Conservation (phyloP, 148 eudicot species). For the Chenopodium suecicum region DNA sequence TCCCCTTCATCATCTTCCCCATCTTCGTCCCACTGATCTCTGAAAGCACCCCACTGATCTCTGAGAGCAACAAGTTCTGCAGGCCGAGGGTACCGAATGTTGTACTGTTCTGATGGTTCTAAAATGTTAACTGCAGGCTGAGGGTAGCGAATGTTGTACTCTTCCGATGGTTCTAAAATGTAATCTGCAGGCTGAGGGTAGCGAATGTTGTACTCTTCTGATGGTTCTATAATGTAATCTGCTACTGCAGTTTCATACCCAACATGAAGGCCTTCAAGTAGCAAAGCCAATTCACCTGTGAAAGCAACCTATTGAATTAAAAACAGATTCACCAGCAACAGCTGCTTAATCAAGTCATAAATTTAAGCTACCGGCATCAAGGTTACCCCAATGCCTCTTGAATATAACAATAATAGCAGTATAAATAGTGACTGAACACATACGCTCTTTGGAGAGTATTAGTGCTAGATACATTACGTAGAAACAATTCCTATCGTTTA, state of each 20-base stretch:
- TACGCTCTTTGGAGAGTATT: no score
- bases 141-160: conserved; percentile 64
- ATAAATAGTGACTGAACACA: not conserved
- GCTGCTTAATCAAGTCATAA: not conserved
- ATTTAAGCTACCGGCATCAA: not conserved
- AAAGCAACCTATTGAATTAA: conserved; percentile 16
- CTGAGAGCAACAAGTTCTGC: conserved; percentile 38
- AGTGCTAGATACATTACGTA: not conserved
- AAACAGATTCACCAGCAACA: not conserved
- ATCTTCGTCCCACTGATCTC: conserved; percentile 57
- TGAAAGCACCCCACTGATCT: conserved; percentile 64
- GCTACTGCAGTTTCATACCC: conserved; percentile 79
- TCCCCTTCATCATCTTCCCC: conserved; percentile 47
- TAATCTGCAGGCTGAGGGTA: not conserved
- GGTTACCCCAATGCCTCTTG: not conserved
- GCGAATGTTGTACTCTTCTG: conserved; percentile 39
- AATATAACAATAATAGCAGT: no score
- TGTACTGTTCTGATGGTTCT: conserved; percentile 56
- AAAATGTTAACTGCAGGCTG: conserved; percentile 56
- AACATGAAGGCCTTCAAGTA: conserved; percentile 78
- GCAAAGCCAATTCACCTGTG: conserved; percentile 76
- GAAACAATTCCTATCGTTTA: not conserved
- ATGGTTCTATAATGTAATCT: conserved; percentile 70
- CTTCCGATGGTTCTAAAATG: conserved; percentile 13
- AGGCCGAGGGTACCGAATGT: conserved; percentile 50